Percentiles rank a stretch among this genome's conserved stretches.
Conservation (phyloP, 1,284 basidiomycete species). For the Ustilago sp. region DNA sequence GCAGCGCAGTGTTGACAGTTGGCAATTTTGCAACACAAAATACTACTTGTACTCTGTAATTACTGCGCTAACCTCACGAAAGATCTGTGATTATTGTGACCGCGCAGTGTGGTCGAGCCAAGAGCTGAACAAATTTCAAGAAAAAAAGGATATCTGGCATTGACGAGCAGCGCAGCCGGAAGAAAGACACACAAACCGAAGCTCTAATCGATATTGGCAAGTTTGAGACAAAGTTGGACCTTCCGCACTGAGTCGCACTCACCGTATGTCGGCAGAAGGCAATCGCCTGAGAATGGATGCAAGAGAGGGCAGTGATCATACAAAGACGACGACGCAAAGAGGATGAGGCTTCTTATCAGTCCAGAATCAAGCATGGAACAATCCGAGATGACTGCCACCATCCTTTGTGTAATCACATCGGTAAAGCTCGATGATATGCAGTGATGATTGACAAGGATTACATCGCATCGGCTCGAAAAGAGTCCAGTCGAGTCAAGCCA, state of each 20-base stretch:
- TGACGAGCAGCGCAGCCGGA: too few species aligned
- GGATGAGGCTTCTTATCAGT: not conserved
- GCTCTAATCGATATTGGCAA: not conserved
- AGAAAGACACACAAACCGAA: too few species aligned
- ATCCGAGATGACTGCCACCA: constrained; percentile 4
- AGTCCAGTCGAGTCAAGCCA: not conserved
- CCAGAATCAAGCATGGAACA: not conserved
- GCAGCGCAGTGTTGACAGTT: not conserved
- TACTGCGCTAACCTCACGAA: not conserved
- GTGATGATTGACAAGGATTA: not conserved
- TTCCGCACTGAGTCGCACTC: not conserved
- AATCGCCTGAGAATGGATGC: not conserved
- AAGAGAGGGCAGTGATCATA: not conserved
- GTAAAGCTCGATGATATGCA: not conserved
- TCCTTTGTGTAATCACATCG: constrained; percentile 2
- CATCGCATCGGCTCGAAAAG: not conserved
- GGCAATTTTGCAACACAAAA: not conserved
- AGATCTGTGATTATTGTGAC: not conserved
- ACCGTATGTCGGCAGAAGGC: not conserved
- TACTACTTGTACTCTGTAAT: not conserved
- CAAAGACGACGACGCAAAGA: not conserved
- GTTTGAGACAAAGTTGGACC: not conserved
- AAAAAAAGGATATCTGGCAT: not conserved
- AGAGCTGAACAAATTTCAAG: not conserved
- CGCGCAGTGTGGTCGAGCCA: constrained; percentile 3